Base-by-base conservation (phyloP, 2,329 filamentous ascomycete species). In the Paracoccidioides lutzii region DNA sequence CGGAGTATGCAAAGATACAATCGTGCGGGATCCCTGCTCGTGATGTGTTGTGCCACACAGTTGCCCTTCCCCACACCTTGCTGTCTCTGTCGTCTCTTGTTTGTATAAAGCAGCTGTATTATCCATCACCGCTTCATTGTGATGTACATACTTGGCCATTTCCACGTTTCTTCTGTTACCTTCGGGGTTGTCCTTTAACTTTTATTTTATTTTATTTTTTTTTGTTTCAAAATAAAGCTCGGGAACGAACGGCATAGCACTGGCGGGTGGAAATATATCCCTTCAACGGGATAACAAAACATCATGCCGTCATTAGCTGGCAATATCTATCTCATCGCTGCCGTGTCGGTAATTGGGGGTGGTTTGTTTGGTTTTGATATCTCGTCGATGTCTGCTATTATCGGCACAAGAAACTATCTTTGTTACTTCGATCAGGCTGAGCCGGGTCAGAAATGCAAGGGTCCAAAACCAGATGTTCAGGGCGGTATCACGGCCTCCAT, bases 281-380 rank as follows among this genome's bases (percentile, higher is more conserved):
- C 41, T 52, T 46, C 3, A n/a, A 14, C 33, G 35, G 41, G 46
- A 38, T 3, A 49, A 41, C 37, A 40, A 37, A 30, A 28, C 40
- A 53, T 33, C 41, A 53, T 44, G 52, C 7, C 6, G 32, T 32
- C 35, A 35, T n/a, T 48, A 10, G 33, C 35, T 48, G 76, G 78
- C 30, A 82, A 82, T 59, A 76, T 81, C 62, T 82, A 83, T 64
- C 67, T 77, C 60, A 81, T 82, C 62, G 73, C 79, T 58, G 76
- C 76, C 64, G 78, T 81, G 69, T 74, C 79, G 66, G 76, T 80
- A 59, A 75, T 76, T 73, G 84, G 84, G 61, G 85, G 85, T 66
- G 81, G 79, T 30, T 75, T 89, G 32, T 89, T 90, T 64, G 87
- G 87, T 62, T 90, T 90, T 66, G 87, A 90, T 71, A 88, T 90